Conservation (phyloP, 1,284 basidiomycete genomes). For the Boletus semigastroideus region DNA sequence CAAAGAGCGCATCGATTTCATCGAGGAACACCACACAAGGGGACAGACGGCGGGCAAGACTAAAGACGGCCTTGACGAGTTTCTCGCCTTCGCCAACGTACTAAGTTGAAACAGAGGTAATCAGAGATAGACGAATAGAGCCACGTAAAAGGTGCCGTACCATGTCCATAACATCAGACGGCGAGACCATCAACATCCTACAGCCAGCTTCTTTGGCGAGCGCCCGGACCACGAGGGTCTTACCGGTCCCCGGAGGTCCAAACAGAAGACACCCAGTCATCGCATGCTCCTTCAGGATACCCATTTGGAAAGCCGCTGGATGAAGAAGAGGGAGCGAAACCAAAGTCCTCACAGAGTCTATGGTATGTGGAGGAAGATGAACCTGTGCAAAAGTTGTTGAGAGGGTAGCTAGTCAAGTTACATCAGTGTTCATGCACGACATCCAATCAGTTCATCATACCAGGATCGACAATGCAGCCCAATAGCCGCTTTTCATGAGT, state of each 20-base stretch:
- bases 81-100: slow-evolving; percentile 96
- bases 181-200: slow-evolving; percentile 82
- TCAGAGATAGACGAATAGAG: slow-evolving; percentile 2
- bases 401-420: slow-evolving; percentile 51
- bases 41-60: slow-evolving; percentile 81
- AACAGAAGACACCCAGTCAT: slow-evolving; percentile 89
- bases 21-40: slow-evolving; percentile 96
- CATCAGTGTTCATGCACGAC: slow-evolving; percentile 8
- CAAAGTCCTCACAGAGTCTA: slow-evolving; percentile 87
- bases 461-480: slow-evolving; percentile 80
- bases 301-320: slow-evolving; percentile 87
- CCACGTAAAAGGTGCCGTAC: slow-evolving; percentile 38
- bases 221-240: slow-evolving; percentile 87
- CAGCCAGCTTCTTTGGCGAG: slow-evolving; percentile 91
- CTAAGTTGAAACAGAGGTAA: slow-evolving; percentile 40
- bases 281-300: slow-evolving; percentile 87
- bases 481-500: slow-evolving; percentile 76
- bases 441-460: slow-evolving; percentile 38
- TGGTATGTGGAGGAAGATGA: slow-evolving; percentile 82
- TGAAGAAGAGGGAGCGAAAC: slow-evolving; percentile 90
- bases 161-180: slow-evolving; percentile 89
- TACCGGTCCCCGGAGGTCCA: slow-evolving; percentile 91
- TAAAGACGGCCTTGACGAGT: slow-evolving; percentile 88
- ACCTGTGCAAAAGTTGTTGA: slow-evolving; percentile 85
- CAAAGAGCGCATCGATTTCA: slow-evolving; percentile 93